Conservation (phyloP, 179 eudicot genomes). For the Silene coronaria region DNA sequence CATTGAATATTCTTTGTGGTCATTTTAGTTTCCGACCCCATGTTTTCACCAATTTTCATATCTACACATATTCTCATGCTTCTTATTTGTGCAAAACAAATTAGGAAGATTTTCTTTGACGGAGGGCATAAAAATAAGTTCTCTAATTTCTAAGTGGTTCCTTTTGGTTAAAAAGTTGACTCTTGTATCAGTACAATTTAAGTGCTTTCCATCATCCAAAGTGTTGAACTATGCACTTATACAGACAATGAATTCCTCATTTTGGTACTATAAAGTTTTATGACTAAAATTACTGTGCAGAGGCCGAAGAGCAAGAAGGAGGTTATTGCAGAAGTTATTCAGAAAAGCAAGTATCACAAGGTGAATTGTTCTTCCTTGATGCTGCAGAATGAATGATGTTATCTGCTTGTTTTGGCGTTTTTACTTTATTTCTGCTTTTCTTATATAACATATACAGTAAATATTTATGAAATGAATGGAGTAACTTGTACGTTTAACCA, state of each 20-base stretch:
- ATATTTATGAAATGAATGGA: not conserved
- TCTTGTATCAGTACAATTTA: not conserved
- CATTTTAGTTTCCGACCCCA: not conserved
- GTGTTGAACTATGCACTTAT: slow-evolving; percentile 6
- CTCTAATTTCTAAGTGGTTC: not conserved
- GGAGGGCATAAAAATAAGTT: not conserved
- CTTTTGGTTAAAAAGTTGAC: not conserved
- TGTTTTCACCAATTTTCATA: not conserved
- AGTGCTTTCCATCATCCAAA: slow-evolving; percentile 10
- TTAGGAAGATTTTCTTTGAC: no score
- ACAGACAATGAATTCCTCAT: not conserved
- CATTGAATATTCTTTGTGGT: not conserved
- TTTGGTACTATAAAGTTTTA: not conserved
- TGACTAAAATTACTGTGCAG: slow-evolving; percentile 32
- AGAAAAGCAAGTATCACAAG: slow-evolving; percentile 85
- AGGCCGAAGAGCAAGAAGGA: slow-evolving; percentile 83
- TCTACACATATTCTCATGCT: not conserved
- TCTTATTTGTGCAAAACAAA: not conserved
- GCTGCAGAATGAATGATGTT: not conserved
- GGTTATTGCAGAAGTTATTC: slow-evolving; percentile 73
- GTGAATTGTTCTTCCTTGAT: slow-evolving; percentile 29
- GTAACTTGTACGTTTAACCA: not conserved
- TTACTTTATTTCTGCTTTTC: not conserved
- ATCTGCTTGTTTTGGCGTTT: not conserved
- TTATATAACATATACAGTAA: not conserved